phyloP scores from a whole-genome alignment of 2,329 filamentous ascomycete species.

The Drechslerella coelobrocha region DNA sequence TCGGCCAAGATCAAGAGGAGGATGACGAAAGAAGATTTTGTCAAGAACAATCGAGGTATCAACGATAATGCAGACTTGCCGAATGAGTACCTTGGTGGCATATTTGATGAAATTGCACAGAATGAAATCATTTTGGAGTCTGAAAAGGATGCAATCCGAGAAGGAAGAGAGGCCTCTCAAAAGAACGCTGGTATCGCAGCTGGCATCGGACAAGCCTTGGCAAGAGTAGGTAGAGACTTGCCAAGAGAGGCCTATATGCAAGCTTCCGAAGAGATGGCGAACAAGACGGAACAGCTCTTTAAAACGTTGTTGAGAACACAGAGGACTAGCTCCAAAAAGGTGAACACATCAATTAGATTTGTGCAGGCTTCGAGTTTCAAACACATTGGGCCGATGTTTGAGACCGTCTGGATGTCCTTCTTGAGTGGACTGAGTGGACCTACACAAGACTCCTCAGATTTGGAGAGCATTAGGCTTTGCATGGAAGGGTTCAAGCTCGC shows the following conservation, averaged over 20 bases:
- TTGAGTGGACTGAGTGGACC: conserved; percentile 92
- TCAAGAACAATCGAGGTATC: conserved; percentile 98
- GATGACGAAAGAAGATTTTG: conserved; percentile 97
- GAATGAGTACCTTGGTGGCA: conserved; percentile 84
- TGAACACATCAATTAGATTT: conserved; percentile 71
- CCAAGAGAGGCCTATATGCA: conserved; percentile 92
- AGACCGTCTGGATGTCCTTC: conserved; percentile 99
- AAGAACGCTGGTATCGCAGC: conserved; percentile 74
- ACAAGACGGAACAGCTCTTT: conserved; percentile 82
- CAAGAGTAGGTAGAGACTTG: conserved; percentile 87
- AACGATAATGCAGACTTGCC: conserved; percentile 95
- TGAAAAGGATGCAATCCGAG: conserved; percentile 78
- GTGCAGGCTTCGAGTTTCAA: conserved; percentile 92
- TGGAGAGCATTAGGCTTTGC: conserved; percentile 89
- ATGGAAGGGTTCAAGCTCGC: conserved; percentile 95
- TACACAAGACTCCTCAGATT: conserved; percentile 89
- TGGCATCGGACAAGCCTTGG: conserved; percentile 84
- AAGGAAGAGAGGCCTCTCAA: conserved; percentile 68
- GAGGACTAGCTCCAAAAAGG: conserved; percentile 75
- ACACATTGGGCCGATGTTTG: conserved; percentile 97
- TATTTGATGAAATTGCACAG: conserved; percentile 87
- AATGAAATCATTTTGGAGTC: conserved; percentile 96
- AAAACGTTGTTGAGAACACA: conserved; percentile 91
- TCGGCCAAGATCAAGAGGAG: conserved; percentile 81
- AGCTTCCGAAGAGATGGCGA: conserved; percentile 91